These are phyloP conservation scores for Xylogone sp. DNA, from an alignment of 2,329 filamentous ascomycete species.

Conservation along the genomic window DNA sequence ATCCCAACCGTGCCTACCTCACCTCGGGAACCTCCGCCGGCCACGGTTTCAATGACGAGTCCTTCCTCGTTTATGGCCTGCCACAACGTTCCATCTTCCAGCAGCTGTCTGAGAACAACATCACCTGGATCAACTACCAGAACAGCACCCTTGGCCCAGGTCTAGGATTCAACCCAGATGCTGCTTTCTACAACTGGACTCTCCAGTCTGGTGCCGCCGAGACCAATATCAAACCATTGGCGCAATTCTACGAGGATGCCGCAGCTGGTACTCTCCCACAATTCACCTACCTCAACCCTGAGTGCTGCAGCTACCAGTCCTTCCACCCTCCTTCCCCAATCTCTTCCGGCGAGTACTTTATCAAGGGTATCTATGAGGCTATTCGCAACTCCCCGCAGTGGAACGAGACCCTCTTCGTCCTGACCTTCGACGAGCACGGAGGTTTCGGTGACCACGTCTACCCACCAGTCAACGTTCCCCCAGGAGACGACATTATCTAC, in stretches of 20 bases:
- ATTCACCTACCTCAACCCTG: constrained; percentile 46
- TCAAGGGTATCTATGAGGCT: constrained; percentile 43
- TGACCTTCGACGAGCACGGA: constrained; percentile 44
- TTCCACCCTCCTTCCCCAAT: constrained; percentile 42
- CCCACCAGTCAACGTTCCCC: constrained; percentile 35
- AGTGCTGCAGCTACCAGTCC: constrained; percentile 46
- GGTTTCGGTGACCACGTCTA: constrained; percentile 44
- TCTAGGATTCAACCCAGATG: constrained; percentile 37
- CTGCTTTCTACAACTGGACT: constrained; percentile 40
- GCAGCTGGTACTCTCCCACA: constrained; percentile 37
- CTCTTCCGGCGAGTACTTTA: constrained; percentile 38
- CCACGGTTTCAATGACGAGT: constrained; percentile 32
- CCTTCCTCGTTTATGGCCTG: constrained; percentile 29
- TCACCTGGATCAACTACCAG: constrained; percentile 44
- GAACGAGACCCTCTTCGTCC: constrained; percentile 42
- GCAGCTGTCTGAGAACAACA: constrained; percentile 34
- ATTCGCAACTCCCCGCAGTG: constrained; percentile 40
- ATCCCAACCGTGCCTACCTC: constrained; percentile 27
- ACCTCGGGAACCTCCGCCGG: constrained; percentile 37
- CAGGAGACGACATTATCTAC: constrained; percentile 32
- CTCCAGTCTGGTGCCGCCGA: constrained; percentile 28
- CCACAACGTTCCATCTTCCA: constrained; percentile 37
- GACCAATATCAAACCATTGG: constrained; percentile 32
- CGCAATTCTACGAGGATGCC: constrained; percentile 41
- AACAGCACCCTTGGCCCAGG: constrained; percentile 32